phyloP scores from a whole-genome alignment of 305 asterid genomes.

The Fraxinus ornus region DNA sequence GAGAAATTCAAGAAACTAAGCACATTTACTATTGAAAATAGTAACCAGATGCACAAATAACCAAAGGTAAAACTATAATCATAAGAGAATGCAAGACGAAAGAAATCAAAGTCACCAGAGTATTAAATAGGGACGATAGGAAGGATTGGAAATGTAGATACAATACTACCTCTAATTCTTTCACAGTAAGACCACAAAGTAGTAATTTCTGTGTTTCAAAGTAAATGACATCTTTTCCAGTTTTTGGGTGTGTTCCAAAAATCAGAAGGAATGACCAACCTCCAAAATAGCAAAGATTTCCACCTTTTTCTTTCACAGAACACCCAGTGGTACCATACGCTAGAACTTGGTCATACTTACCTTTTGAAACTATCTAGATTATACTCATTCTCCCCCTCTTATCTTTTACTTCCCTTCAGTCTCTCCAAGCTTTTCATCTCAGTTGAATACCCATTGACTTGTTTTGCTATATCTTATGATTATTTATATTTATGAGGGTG shows the following conservation, averaged over 20 bases:
- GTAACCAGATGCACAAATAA: not conserved
- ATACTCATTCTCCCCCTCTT: not conserved
- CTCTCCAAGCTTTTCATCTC: not conserved
- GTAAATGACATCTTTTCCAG: not conserved
- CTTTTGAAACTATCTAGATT: not conserved
- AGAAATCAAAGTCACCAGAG: not conserved
- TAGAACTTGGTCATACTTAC: not conserved
- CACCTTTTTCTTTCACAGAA: not conserved
- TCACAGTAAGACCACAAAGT: not conserved
- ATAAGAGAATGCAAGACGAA: not conserved
- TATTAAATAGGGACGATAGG: not conserved
- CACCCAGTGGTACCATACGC: not conserved
- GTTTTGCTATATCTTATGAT: not conserved
- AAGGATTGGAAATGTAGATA: not conserved
- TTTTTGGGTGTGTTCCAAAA: not conserved
- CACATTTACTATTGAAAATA: not conserved
- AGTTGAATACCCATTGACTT: not conserved
- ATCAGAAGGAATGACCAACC: not conserved
- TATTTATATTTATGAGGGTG: not conserved
- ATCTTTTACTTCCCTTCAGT: not conserved
- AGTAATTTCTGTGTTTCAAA: not conserved
- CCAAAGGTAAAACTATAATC: not conserved
- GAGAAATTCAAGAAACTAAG: slow-evolving; percentile 3
- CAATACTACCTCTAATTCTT: not conserved
- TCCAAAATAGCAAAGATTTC: not conserved